Evolutionary conservation across 768 basidiomycete species (phyloP).

Genomic region (Naganishia vishniacii): DNA sequence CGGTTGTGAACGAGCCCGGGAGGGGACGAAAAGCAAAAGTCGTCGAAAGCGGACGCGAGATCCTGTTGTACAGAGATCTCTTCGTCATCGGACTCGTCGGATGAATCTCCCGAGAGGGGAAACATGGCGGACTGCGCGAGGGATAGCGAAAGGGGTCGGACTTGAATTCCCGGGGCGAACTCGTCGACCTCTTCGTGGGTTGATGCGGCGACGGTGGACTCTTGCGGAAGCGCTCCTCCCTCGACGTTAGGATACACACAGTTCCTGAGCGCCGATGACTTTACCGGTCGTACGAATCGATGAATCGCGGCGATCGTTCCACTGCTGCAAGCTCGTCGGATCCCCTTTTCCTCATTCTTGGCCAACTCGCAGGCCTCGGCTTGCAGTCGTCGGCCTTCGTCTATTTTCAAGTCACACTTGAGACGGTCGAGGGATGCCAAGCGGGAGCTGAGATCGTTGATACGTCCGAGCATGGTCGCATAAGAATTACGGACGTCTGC

Average conservation of each 20-base stretch:
- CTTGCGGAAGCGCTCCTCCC: not conserved
- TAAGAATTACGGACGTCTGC: conserved; percentile 34
- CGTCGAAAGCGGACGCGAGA: not conserved
- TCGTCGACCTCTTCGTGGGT: not conserved
- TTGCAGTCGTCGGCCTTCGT: conserved; percentile 43
- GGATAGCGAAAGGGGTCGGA: conserved; percentile 17
- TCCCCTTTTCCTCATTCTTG: conserved; percentile 34
- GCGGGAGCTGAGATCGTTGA: conserved; percentile 31
- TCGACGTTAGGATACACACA: not conserved
- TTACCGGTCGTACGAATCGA: not conserved
- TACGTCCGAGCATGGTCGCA: conserved; percentile 19
- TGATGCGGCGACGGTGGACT: not conserved
- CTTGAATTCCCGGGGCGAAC: conserved; percentile 1
- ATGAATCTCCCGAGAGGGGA: not conserved
- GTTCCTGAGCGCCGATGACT: not conserved
- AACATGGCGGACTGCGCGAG: not conserved
- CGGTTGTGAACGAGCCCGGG: not conserved
- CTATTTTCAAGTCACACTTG: conserved; percentile 40
- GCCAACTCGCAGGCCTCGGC: conserved; percentile 38
- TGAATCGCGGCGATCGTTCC: not conserved
- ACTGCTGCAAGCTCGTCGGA: conserved; percentile 35
- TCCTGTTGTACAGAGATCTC: not conserved
- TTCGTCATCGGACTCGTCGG: not conserved
- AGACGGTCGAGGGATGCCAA: conserved; percentile 35
- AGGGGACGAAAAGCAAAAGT: not conserved